phyloP scores from a whole-genome alignment of 192 early-diverging fungal species.

The Backusella tuberculispora region DNA sequence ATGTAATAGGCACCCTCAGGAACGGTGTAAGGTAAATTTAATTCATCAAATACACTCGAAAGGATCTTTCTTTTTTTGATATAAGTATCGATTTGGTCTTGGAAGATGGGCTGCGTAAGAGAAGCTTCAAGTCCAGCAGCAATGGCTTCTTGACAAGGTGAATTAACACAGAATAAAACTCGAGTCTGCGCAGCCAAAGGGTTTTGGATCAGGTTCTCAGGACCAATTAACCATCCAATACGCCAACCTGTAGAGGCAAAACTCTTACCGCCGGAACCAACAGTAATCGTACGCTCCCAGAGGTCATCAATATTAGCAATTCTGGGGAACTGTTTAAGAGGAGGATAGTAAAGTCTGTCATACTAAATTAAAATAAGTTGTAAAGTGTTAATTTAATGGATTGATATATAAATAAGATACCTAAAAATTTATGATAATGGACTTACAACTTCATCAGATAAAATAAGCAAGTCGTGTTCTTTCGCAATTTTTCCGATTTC shows the following conservation, averaged over 20 bases:
- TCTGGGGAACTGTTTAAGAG: slow-evolving; percentile 59
- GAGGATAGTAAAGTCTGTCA: slow-evolving; percentile 86
- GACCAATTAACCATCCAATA: slow-evolving; percentile 90
- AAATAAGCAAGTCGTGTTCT: slow-evolving; percentile 83
- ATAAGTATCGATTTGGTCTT: slow-evolving; percentile 68
- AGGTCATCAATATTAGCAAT: slow-evolving; percentile 86
- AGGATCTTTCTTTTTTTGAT: slow-evolving; percentile 73
- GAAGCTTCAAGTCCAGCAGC: slow-evolving; percentile 76
- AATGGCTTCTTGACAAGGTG: slow-evolving; percentile 87
- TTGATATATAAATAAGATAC: neutral
- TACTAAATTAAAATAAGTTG: slow-evolving; percentile 44
- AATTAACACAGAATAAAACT: slow-evolving; percentile 86
- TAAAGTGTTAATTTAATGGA: too few species aligned
- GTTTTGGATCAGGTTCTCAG: slow-evolving; percentile 70
- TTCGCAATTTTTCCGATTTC: slow-evolving; percentile 77
- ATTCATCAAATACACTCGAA: slow-evolving; percentile 63
- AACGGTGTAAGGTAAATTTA: slow-evolving; percentile 77
- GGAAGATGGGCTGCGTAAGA: slow-evolving; percentile 64
- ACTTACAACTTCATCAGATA: slow-evolving; percentile 89
- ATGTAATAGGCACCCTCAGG: slow-evolving; percentile 96
- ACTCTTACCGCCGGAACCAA: slow-evolving; percentile 92
- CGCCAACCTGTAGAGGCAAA: slow-evolving; percentile 98
- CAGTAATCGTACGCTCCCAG: slow-evolving; percentile 92
- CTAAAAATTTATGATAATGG: neutral
- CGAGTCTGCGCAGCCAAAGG: slow-evolving; percentile 88